Evolutionary conservation across 176 grass and related monocot species (phyloP).

Genomic region (Oryza nivara): DNA sequence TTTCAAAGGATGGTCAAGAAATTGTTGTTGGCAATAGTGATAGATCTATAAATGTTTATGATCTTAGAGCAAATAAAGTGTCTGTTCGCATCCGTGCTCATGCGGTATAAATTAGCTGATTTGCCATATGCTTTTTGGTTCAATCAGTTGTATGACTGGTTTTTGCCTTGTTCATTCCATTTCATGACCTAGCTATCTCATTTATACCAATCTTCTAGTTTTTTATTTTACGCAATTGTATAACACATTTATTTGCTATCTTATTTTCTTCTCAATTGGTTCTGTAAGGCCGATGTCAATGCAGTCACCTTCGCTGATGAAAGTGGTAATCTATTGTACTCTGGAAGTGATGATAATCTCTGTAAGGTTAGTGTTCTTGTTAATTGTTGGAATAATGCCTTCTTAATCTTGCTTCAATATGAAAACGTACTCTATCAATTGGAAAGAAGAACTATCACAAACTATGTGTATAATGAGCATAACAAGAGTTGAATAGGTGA

Average conservation of each 20-base stretch:
- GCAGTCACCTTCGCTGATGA: constrained; percentile 87
- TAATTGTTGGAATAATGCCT: not conserved
- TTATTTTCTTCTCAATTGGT: constrained; percentile 26
- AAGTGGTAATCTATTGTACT: constrained; percentile 83
- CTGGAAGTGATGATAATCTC: constrained; percentile 88
- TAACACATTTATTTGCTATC: constrained; percentile 9
- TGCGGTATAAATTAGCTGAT: constrained; percentile 45
- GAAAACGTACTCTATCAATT: not conserved
- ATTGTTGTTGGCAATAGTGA: constrained; percentile 81
- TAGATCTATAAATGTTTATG: constrained; percentile 85
- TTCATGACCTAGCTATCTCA: not conserved
- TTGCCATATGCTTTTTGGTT: constrained; percentile 12
- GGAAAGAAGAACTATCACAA: constrained; percentile 25
- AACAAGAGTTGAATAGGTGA: constrained; percentile 24
- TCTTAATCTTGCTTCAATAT: constrained; percentile 29
- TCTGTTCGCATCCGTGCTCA: constrained; percentile 65
- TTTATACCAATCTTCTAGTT: not conserved
- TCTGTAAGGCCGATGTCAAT: constrained; percentile 83
- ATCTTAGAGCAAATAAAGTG: constrained; percentile 81
- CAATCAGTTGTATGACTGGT: not conserved
- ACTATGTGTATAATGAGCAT: constrained; percentile 12
- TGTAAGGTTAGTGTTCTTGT: constrained; percentile 72
- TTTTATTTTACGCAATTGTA: not conserved
- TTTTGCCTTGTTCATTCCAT: not conserved
- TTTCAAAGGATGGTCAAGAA: constrained; percentile 87